These are phyloP conservation scores for Gaultheria prostrata DNA, from an alignment of 148 eudicot genomes.

Conservation along the genomic window DNA sequence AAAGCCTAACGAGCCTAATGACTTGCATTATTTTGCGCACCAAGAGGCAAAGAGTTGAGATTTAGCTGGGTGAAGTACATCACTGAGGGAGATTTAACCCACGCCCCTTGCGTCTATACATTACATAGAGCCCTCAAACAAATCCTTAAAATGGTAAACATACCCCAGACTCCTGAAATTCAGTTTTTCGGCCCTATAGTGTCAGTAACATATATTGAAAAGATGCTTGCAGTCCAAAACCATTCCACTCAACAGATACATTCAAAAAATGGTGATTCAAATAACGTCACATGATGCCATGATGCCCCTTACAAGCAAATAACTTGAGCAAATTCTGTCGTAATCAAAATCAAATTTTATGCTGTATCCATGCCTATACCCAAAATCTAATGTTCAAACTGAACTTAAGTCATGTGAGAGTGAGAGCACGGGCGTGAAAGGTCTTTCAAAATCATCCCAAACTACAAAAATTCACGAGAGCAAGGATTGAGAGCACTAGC, in stretches of 20 bases:
- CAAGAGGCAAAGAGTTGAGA: background rate
- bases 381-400: background rate
- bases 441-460: too few relatives aligned
- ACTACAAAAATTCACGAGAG: too few relatives aligned
- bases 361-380: background rate
- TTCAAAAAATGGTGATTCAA: background rate
- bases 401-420: too few relatives aligned
- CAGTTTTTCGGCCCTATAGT: background rate
- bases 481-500: too few relatives aligned
- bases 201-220: too few relatives aligned
- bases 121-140: background rate
- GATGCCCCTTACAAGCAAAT: background rate
- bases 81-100: background rate
- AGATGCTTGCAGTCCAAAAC: background rate
- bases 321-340: background rate
- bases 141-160: too few relatives aligned
- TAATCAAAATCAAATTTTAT: background rate
- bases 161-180: background rate
- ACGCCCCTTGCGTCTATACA: background rate
- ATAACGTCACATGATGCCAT: background rate
- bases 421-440: too few relatives aligned
- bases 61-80: background rate
- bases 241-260: constrained; percentile 4
- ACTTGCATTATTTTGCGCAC: background rate
- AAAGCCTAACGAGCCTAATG: background rate